Percentiles rank a stretch among this genome's conserved stretches.
These are phyloP conservation scores for Scheffersomyces parashehatae DNA, from an alignment of 1,139 yeast species.

Conservation along the genomic window DNA sequence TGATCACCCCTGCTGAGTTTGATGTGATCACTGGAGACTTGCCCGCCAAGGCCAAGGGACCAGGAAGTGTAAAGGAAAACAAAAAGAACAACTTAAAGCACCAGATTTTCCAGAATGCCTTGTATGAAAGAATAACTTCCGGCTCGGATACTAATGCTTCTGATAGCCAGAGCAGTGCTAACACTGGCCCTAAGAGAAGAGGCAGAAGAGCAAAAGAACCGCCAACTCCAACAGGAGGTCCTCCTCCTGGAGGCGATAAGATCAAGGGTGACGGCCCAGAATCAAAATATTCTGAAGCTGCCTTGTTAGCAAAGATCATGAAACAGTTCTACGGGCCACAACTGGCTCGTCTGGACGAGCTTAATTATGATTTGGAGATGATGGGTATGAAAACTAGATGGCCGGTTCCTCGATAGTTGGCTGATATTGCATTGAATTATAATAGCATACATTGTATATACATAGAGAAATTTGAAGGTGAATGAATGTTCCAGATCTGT, in stretches of 20 bases:
- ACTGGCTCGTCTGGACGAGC: constrained; percentile 36
- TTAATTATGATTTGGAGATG: constrained; percentile 34
- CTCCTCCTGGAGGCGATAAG: constrained; percentile 11
- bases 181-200: constrained; percentile 18
- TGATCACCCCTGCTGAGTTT: constrained; percentile 39
- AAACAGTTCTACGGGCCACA: constrained; percentile 48
- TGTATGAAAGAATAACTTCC: constrained; percentile 42
- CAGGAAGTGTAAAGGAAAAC: constrained; percentile 13
- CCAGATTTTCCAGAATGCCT: constrained; percentile 41
- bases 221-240: constrained; percentile 9
- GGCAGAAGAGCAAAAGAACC: constrained; percentile 27
- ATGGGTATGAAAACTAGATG: constrained; percentile 42
- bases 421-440: neutral
- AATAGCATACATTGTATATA: no score
- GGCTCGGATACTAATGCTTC: constrained; percentile 44
- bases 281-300: constrained; percentile 34
- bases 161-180: constrained; percentile 14
- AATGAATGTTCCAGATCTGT: no score
- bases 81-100: constrained; percentile 30
- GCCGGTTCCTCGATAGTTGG: constrained; percentile 21
- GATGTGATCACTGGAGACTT: constrained; percentile 42
- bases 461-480: no score
- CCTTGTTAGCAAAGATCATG: constrained; percentile 44
- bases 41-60: constrained; percentile 23
- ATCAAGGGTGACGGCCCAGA: constrained; percentile 20